Evolutionary conservation across 495 filamentous ascomycete genomes (phyloP), one percentile per base, ranked within the genome.

Genomic region (Alectoria sarmentosa): DNA sequence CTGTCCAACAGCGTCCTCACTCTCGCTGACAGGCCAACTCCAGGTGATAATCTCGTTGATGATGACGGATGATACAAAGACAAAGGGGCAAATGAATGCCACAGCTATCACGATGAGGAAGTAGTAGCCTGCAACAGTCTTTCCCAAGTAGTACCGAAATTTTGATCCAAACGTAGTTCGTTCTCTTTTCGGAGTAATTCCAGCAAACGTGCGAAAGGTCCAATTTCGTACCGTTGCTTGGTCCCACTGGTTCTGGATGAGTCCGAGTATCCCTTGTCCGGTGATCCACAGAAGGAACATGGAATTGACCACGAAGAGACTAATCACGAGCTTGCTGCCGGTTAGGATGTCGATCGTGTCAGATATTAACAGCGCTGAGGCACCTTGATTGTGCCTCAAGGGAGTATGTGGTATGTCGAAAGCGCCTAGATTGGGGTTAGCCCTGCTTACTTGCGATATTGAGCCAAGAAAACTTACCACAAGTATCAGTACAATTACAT

Each of bases 61-160:
- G 2, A 60, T 26, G 41, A 60, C 19, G 52, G 66, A 34, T 58
- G 61, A 54, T 64, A 67, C 15, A 62, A 73, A 64, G 71, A 67
- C 1, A 55, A 63, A 13, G 64, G 65, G 44, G 68, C 70, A 21
- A 66, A 64, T 8, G 64, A 70, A 52, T 32, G 48, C 21, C 61
- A 68, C 19, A 19, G 58, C 13, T 68, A 71, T 46, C 62, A 62
- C 23, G 65, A 66, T 58, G 69, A 69, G 23, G 66, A 70, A 4
- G 34, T 61, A 44, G 44, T 32, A n/a, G 49, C 58, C 19, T 28
- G 42, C 17, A n/a, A 46, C 21, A n/a, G 42, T n/a, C 42, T 46
- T 46, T n/a, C 46, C 46, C 26, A 49, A 1, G 26, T 49, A 49
- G 46, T 49, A 49, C 21, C 46, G 46, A 8, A 49, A 9, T 49